Conservation (phyloP, 345 rosid species). For the Durio zibethinus region DNA sequence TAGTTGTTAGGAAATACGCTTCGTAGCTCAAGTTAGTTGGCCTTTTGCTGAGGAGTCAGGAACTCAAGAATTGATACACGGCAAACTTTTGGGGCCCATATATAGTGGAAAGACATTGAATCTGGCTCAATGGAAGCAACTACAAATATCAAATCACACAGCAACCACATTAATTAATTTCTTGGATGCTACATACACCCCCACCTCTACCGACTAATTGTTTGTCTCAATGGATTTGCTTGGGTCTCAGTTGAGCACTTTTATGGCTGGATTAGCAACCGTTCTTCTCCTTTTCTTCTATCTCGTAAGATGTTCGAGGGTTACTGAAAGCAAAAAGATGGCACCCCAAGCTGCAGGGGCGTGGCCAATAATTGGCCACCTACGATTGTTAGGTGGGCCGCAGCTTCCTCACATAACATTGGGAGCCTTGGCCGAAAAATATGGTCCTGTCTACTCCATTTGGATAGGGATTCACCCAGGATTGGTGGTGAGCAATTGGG, state of each 20-base stretch:
- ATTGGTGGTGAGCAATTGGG: conserved; percentile 37
- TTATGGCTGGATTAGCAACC: background rate
- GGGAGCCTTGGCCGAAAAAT: conserved; percentile 34
- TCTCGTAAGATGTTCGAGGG: background rate
- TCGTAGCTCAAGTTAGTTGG: no score
- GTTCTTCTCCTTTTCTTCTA: background rate
- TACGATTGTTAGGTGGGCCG: conserved; percentile 1
- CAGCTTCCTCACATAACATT: conserved; percentile 32
- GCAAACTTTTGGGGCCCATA: no score
- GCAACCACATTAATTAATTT: no score
- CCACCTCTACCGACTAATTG: background rate
- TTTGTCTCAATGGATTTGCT: background rate
- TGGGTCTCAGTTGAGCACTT: background rate
- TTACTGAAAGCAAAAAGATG: background rate
- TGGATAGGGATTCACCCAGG: conserved; percentile 30
- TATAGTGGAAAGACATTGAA: no score
- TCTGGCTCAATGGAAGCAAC: no score
- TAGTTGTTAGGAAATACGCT: no score
- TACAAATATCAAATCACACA: no score
- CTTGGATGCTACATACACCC: background rate
- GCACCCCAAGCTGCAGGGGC: conserved; percentile 9
- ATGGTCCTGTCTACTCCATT: conserved; percentile 39
- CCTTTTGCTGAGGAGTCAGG: no score
- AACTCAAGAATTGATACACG: no score
- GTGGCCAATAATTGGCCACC: conserved; percentile 18